Base-by-base conservation (phyloP, 2,329 filamentous ascomycete genomes). In the Fusarium brachygibbosum region DNA sequence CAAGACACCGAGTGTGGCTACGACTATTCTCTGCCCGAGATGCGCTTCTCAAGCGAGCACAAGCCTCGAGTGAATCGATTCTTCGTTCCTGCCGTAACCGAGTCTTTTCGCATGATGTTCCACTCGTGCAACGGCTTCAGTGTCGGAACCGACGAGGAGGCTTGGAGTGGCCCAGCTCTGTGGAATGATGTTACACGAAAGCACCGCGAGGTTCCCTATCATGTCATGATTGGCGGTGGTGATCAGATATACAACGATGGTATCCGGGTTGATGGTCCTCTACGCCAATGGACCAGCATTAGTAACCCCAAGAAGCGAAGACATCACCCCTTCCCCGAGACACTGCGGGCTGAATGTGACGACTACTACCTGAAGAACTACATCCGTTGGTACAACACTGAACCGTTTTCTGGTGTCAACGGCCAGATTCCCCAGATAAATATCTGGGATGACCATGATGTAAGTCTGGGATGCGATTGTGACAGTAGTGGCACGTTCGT, bases 101-200 rank as follows among this genome's bases (percentile, higher is more conserved):
- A 98, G 79, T 92, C 93, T 6, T 98, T 99, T 95, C 93, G 97
- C 77, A 92, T 98, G 76, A 97, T 98, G 93, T 99, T 98, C 81
- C 92, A 98, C 82, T 97, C 93, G 59, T 98, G 96, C 82, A 99
- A 99, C 79, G 97, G 96, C 17, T 99, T 99, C 82, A 95, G 92
- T 71, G 86, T 96, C 38, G 92, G 91, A 55, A 95, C 93, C 5
- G 92, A 97, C 77, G 89, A 96, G 64, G 89, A 93, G 50, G 90
- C 91, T 41, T 97, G 94, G 83, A 95, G 92, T 75, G 96, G 96
- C 0, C 91, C 93, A n/a, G 93, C 93, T 6, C 82, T 99, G 58
- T 99, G 96, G 96, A 93, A 96, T 75, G 95, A 99, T 76, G 94
- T 98, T 12, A 79, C 94, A 70, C 92, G 97, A 72, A 90, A 84